Conservation (phyloP, 345 rosid genomes). For the Moricandia arvensis region DNA sequence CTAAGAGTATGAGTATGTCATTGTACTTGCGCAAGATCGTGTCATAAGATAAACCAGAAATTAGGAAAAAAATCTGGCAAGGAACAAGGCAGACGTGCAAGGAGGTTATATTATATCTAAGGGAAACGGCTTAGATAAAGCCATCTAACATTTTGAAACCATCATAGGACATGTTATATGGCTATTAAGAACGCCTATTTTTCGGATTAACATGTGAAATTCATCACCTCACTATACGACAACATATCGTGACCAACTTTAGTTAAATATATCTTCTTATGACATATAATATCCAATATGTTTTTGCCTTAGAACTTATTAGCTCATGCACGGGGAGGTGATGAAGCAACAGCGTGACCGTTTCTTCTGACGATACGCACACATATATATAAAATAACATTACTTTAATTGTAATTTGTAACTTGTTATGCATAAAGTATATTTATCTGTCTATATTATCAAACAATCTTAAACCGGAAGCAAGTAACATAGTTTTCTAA, state of each 20-base stretch:
- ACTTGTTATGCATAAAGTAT: not conserved
- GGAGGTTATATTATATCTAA: slow-evolving; percentile 5
- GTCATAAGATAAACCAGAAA: slow-evolving; percentile 21
- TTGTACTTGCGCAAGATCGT: not conserved
- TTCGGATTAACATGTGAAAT: slow-evolving; percentile 3
- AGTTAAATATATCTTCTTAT: not conserved
- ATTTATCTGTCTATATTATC: not conserved
- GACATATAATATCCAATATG: not conserved
- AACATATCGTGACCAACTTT: slow-evolving; percentile 11
- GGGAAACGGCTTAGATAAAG: slow-evolving; percentile 11
- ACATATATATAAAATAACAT: not conserved
- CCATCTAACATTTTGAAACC: not conserved
- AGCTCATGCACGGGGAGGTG: not conserved
- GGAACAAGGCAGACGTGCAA: slow-evolving; percentile 25
- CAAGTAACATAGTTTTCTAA: not conserved
- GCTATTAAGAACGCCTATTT: not conserved
- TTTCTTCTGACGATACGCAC: not conserved
- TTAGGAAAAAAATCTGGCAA: slow-evolving; percentile 23
- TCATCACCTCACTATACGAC: slow-evolving; percentile 7
- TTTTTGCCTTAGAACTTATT: not conserved
- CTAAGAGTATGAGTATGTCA: not conserved
- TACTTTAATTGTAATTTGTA: not conserved
- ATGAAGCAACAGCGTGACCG: not conserved
- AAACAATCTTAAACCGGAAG: not conserved
- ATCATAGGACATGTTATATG: not conserved